phyloP scores from a whole-genome alignment of 306 rosid species.

The Sphenostylis stenocarpa region DNA sequence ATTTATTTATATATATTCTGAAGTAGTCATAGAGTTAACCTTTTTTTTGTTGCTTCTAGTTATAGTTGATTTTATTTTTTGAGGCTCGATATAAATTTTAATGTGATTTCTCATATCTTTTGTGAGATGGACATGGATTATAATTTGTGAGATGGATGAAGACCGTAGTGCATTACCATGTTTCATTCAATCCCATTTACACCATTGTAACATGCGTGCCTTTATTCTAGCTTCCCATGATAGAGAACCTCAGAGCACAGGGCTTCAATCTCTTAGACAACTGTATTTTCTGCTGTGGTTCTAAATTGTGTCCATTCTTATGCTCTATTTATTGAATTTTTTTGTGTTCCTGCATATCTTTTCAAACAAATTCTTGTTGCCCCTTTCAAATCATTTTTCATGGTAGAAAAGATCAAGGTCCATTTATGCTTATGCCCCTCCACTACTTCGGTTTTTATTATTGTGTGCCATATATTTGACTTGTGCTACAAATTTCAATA shows the following conservation, averaged over 20 bases:
- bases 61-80: neutral
- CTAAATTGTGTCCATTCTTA: neutral
- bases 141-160: neutral
- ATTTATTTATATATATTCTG: neutral
- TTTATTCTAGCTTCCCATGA: neutral
- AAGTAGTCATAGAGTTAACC: neutral
- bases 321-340: neutral
- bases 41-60: neutral
- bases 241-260: neutral
- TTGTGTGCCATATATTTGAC: neutral
- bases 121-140: neutral
- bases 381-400: neutral
- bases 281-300: neutral
- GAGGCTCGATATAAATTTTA: neutral
- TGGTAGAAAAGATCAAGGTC: neutral
- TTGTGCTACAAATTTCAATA: slow-evolving; percentile 5
- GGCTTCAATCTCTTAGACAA: neutral
- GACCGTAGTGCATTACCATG: neutral
- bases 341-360: neutral
- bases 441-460: neutral
- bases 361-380: neutral
- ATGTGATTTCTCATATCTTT: neutral
- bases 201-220: neutral
- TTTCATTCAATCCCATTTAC: neutral
- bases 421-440: neutral